Conservation (phyloP, 2,329 filamentous ascomycete genomes). For the Rutstroemia sp. region DNA sequence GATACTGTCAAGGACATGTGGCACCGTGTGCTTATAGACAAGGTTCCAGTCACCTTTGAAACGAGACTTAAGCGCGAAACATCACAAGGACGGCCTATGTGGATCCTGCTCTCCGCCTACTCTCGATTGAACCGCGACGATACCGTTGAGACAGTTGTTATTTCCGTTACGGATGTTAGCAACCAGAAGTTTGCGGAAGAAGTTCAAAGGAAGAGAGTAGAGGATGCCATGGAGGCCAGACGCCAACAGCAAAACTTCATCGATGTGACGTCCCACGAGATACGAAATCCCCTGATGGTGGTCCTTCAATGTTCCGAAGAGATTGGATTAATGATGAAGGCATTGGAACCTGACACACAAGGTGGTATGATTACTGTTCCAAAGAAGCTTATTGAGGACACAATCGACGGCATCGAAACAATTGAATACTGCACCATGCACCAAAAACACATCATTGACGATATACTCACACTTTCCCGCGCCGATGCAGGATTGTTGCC, state of each 20-base stretch:
- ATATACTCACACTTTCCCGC: slow-evolving; percentile 57
- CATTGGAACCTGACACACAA: slow-evolving; percentile 61
- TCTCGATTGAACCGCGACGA: slow-evolving; percentile 59
- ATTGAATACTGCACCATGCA: slow-evolving; percentile 64
- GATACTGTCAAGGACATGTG: not conserved
- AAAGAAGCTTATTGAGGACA: slow-evolving; percentile 46
- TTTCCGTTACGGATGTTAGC: slow-evolving; percentile 78
- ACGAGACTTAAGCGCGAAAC: not conserved
- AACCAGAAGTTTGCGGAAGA: slow-evolving; percentile 58
- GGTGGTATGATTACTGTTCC: slow-evolving; percentile 24
- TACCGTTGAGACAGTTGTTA: slow-evolving; percentile 64
- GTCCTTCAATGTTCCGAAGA: slow-evolving; percentile 66
- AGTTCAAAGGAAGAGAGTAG: slow-evolving; percentile 30
- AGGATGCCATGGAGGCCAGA: slow-evolving; percentile 49
- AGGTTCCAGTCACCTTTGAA: not conserved
- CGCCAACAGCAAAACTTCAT: slow-evolving; percentile 74
- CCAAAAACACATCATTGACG: slow-evolving; percentile 63
- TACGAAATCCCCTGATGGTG: slow-evolving; percentile 68
- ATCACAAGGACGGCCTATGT: not conserved
- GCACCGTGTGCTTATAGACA: not conserved
- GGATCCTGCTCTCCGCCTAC: slow-evolving; percentile 12
- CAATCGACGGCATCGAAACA: slow-evolving; percentile 73
- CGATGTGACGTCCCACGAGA: slow-evolving; percentile 65
- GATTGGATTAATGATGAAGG: slow-evolving; percentile 28
- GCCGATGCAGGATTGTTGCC: slow-evolving; percentile 62